Evolutionary conservation across 768 basidiomycete genomes (phyloP).

Genomic region (Leccinum obscurum): DNA sequence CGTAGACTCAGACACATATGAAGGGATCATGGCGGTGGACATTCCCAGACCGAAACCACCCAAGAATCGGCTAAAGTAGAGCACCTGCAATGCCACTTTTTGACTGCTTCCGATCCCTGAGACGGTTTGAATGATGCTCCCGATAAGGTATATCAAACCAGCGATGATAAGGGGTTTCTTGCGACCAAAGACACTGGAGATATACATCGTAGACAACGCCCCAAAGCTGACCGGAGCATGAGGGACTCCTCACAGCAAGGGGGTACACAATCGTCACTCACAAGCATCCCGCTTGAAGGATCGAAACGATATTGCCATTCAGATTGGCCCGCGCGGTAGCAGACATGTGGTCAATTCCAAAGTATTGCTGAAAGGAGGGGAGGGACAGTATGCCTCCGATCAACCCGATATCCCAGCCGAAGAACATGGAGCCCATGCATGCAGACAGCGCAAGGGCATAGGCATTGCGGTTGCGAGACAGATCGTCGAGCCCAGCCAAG

Average conservation of each 20-base stretch:
- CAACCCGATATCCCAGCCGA: slow-evolving; percentile 49
- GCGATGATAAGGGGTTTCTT: slow-evolving; percentile 45
- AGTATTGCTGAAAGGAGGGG: slow-evolving; percentile 47
- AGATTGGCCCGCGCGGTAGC: slow-evolving; percentile 40
- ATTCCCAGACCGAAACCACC: slow-evolving; percentile 64
- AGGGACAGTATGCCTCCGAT: slow-evolving; percentile 53
- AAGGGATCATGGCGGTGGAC: slow-evolving; percentile 48
- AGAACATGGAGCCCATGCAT: slow-evolving; percentile 50
- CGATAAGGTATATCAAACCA: slow-evolving; percentile 47
- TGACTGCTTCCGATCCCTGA: slow-evolving; percentile 43
- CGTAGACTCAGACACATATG: slow-evolving; percentile 52
- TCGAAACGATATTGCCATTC: slow-evolving; percentile 52
- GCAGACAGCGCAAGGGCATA: slow-evolving; percentile 47
- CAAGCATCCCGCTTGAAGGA: slow-evolving; percentile 51
- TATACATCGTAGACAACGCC: slow-evolving; percentile 41
- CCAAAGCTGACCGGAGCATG: slow-evolving; percentile 37
- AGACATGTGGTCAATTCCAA: slow-evolving; percentile 43
- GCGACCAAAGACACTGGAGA: slow-evolving; percentile 46
- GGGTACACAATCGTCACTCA: slow-evolving; percentile 26
- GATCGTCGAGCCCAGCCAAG: slow-evolving; percentile 18
- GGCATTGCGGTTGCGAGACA: slow-evolving; percentile 42
- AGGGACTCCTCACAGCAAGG: background rate
- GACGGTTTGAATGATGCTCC: slow-evolving; percentile 47
- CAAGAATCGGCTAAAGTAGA: slow-evolving; percentile 54
- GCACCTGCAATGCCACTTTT: slow-evolving; percentile 36